These are phyloP conservation scores for Antitrichia curtipendula DNA, from an alignment of 225 moss, liverwort and hornwort species.

Conservation along the genomic window DNA sequence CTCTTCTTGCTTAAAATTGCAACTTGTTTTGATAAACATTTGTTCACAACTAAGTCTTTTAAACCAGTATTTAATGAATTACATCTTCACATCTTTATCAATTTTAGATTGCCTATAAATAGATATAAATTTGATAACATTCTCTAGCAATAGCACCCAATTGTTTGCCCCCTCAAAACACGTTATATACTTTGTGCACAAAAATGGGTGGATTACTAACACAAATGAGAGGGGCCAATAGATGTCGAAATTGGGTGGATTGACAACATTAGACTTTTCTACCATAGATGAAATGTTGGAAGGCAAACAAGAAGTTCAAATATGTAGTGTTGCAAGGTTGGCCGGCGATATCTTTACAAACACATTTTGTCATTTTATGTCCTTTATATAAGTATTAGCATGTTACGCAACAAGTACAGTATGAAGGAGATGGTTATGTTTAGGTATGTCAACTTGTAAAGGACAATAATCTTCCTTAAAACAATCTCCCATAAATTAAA, in stretches of 20 bases:
- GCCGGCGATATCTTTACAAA: not conserved
- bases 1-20: not conserved
- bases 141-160: too few relatives aligned
- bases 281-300: not conserved
- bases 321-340: rapidly evolving
- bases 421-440: not conserved
- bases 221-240: rapidly evolving
- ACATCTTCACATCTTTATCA: too few relatives aligned
- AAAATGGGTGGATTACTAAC: rapidly evolving
- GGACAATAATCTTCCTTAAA: not conserved
- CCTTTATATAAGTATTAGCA: not conserved
- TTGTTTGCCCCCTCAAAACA: too few relatives aligned
- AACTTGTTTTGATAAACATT: not conserved
- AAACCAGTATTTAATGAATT: too few relatives aligned
- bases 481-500: not conserved
- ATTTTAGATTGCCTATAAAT: too few relatives aligned
- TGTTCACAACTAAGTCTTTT: not conserved
- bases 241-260: not conserved
- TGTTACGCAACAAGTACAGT: rapidly evolving
- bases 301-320: not conserved
- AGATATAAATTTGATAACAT: too few relatives aligned
- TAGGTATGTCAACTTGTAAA: too few relatives aligned
- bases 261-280: not conserved
- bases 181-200: rapidly evolving
- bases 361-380: not conserved